Conservation (phyloP, 768 basidiomycete species). For the Phlegmacium glaucopus region DNA sequence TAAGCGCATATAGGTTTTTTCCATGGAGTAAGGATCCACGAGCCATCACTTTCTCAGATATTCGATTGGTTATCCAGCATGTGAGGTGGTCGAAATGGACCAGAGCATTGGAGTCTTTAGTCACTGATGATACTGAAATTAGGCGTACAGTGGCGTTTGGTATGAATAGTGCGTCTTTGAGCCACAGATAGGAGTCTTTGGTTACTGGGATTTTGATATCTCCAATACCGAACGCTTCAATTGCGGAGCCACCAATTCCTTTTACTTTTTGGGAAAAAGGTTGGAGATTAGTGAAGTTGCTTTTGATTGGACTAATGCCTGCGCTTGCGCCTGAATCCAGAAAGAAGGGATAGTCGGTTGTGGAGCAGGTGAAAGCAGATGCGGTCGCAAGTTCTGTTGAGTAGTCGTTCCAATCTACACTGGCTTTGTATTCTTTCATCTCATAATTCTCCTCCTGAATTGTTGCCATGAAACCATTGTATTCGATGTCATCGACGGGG, state of each 20-base stretch:
- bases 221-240: background rate
- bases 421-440: too few relatives aligned
- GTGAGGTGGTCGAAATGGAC: constrained; percentile 14
- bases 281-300: too few relatives aligned
- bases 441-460: too few relatives aligned
- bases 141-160: constrained; percentile 20
- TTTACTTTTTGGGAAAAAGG: too few relatives aligned
- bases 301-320: too few relatives aligned
- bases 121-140: constrained; percentile 13
- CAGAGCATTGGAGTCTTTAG: background rate
- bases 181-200: background rate
- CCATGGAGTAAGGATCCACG: constrained; percentile 1
- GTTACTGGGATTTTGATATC: background rate
- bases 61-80: constrained; percentile 11
- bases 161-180: constrained; percentile 2
- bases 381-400: too few relatives aligned
- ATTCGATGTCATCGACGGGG: too few relatives aligned
- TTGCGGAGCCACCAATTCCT: background rate
- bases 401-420: too few relatives aligned
- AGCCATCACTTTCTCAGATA: constrained; percentile 10
- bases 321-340: too few relatives aligned
- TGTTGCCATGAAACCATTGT: too few relatives aligned
- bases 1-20: background rate
- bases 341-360: too few relatives aligned
- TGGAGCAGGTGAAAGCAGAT: too few relatives aligned